Evolutionary conservation across 2,329 filamentous ascomycete genomes (phyloP).

Genomic region (Hypocrella siamensis): DNA sequence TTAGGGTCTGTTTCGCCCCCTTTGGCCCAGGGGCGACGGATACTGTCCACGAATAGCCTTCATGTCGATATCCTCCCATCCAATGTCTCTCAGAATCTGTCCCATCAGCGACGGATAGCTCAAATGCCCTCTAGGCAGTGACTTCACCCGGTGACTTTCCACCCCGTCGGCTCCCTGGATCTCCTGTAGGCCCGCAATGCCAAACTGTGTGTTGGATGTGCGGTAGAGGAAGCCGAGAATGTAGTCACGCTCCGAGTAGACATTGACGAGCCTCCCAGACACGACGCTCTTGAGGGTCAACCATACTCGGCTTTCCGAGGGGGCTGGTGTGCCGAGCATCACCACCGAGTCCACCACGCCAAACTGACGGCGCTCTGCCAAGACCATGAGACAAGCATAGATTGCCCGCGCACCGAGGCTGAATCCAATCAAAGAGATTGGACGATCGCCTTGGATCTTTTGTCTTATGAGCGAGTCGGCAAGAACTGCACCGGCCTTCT

Average conservation of each 20-base stretch:
- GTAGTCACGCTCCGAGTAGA: conserved; percentile 76
- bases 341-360: conserved; percentile 77
- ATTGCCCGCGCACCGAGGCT: conserved; percentile 72
- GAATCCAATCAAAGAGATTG: conserved; percentile 68
- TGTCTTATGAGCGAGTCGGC: conserved; percentile 65
- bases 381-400: conserved; percentile 63
- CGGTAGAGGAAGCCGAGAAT: conserved; percentile 81
- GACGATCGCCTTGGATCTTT: conserved; percentile 67
- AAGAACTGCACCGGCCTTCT: conserved; percentile 56
- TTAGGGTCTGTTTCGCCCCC: conserved; percentile 1
- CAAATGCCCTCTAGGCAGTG: conserved; percentile 52
- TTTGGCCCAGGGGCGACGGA: conserved; percentile 2
- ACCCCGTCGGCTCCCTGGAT: conserved; percentile 49
- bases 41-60: conserved; percentile 12
- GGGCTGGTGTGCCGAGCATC: conserved; percentile 68
- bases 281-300: conserved; percentile 63
- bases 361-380: conserved; percentile 71
- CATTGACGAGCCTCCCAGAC: conserved; percentile 73
- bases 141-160: conserved; percentile 53
- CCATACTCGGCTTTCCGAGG: conserved; percentile 60
- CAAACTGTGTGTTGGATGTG: conserved; percentile 64
- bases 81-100: conserved; percentile 48
- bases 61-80: conserved; percentile 49
- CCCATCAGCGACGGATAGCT: conserved; percentile 55
- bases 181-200: conserved; percentile 69